Conservation (phyloP, 176 grass and related monocot genomes). For the Tillandsia leiboldiana region DNA sequence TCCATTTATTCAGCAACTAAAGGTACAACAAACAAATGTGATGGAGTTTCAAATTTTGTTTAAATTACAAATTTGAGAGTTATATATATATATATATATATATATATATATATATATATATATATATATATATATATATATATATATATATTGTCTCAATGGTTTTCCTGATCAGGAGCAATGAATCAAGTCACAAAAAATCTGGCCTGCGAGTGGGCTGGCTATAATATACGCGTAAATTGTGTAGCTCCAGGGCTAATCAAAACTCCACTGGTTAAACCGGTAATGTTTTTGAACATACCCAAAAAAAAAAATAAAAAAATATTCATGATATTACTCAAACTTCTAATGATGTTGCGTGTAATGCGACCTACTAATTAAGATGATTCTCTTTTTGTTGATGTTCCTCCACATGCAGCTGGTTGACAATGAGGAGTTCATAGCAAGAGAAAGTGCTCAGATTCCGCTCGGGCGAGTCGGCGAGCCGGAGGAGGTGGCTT, state of each 20-base stretch:
- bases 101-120: too few species aligned
- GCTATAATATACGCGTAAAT: background rate
- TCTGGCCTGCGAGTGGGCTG: background rate
- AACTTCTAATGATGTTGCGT: too few species aligned
- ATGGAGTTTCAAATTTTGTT: too few species aligned
- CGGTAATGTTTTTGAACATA: background rate
- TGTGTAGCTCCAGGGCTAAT: background rate
- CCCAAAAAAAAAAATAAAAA: too few species aligned
- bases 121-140: too few species aligned
- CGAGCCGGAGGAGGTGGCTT: slow-evolving; percentile 31
- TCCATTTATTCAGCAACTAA: background rate
- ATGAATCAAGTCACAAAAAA: background rate
- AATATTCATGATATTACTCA: background rate
- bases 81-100: too few species aligned
- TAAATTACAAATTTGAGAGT: too few species aligned
- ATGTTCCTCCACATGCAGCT: too few species aligned
- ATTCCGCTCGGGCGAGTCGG: slow-evolving; percentile 28
- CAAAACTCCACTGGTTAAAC: slow-evolving; percentile 14
- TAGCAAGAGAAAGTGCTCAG: slow-evolving; percentile 1
- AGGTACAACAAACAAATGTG: too few species aligned
- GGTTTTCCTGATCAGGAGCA: background rate
- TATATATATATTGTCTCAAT: too few species aligned
- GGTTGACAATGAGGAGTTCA: background rate
- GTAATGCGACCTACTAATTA: too few species aligned
- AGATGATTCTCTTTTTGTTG: background rate